Percentiles rank a stretch among this genome's conserved stretches.
Conservation (phyloP, 2,329 filamentous ascomycete species). For the Penicillium sp. region DNA sequence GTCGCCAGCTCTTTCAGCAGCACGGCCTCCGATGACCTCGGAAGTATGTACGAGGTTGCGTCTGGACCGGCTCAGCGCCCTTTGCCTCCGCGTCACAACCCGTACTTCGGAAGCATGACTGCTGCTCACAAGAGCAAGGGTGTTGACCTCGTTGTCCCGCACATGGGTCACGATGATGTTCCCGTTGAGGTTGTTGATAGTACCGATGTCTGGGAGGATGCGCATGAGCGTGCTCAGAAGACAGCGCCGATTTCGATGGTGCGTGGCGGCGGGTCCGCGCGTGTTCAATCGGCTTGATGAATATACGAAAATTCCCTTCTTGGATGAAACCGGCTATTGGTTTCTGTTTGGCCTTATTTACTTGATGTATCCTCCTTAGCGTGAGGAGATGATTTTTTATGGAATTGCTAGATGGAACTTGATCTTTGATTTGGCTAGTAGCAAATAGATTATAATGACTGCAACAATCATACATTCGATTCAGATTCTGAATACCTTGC, state of each 20-base stretch:
- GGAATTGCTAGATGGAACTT: neutral
- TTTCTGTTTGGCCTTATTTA: neutral
- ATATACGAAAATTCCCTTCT: neutral
- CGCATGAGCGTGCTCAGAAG: neutral
- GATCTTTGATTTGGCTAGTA: neutral
- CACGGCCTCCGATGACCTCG: constrained; percentile 34
- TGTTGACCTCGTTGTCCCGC: constrained; percentile 43
- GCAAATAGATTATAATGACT: neutral
- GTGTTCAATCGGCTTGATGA: neutral
- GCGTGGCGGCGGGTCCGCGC: neutral
- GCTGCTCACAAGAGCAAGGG: constrained; percentile 27
- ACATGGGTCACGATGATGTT: constrained; percentile 20
- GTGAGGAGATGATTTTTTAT: neutral
- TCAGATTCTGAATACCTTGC: neutral
- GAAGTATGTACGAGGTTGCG: constrained; percentile 23
- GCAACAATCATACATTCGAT: neutral
- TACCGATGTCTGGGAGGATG: neutral
- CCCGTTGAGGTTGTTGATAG: neutral
- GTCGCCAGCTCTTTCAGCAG: constrained; percentile 41
- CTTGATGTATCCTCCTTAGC: neutral
- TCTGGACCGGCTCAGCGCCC: constrained; percentile 29
- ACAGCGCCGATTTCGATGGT: neutral
- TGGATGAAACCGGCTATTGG: neutral
- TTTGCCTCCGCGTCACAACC: constrained; percentile 42
- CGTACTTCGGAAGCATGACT: constrained; percentile 34